A percentile compares a stretch with the other conserved stretches of the same genome.
These are phyloP conservation scores for Dendrobium chrysotoxum DNA, from an alignment of 106 monocot species.

Conservation along the genomic window DNA sequence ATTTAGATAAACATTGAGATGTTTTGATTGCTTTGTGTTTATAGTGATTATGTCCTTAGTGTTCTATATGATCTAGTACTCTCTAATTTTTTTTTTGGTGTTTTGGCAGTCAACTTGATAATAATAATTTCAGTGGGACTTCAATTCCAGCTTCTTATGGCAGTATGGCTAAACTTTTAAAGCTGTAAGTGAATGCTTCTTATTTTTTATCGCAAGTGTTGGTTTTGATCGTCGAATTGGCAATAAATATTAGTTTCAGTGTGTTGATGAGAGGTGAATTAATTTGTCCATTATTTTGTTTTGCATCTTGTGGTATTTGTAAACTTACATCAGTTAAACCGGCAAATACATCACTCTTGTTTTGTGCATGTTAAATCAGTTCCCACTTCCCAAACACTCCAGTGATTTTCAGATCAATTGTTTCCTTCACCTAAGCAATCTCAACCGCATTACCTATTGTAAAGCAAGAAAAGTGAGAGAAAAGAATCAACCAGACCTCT, in stretches of 20 bases:
- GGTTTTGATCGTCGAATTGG: not conserved
- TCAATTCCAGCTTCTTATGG: slow-evolving; percentile 77
- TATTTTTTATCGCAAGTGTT: not conserved
- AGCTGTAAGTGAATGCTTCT: slow-evolving; percentile 59
- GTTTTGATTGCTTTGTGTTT: not conserved
- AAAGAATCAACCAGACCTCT: too few relatives aligned
- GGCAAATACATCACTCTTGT: too few relatives aligned
- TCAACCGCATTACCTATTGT: not conserved
- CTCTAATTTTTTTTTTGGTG: not conserved
- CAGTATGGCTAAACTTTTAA: slow-evolving; percentile 61
- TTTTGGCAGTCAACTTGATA: slow-evolving; percentile 85
- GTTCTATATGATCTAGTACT: not conserved
- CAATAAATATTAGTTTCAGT: not conserved
- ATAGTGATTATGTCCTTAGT: not conserved
- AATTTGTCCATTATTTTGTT: too few relatives aligned
- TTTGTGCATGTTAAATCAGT: too few relatives aligned
- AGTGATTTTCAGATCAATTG: not conserved
- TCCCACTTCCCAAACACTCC: not conserved
- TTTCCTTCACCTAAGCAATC: not conserved
- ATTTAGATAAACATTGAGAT: not conserved
- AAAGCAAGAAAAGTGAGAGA: too few relatives aligned
- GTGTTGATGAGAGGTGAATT: not conserved
- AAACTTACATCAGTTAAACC: not conserved
- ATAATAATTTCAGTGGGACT: slow-evolving; percentile 86
- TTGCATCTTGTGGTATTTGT: not conserved